Base-by-base conservation (phyloP, 2,329 filamentous ascomycete genomes). In the Lasiodiplodia hormozganensis region DNA sequence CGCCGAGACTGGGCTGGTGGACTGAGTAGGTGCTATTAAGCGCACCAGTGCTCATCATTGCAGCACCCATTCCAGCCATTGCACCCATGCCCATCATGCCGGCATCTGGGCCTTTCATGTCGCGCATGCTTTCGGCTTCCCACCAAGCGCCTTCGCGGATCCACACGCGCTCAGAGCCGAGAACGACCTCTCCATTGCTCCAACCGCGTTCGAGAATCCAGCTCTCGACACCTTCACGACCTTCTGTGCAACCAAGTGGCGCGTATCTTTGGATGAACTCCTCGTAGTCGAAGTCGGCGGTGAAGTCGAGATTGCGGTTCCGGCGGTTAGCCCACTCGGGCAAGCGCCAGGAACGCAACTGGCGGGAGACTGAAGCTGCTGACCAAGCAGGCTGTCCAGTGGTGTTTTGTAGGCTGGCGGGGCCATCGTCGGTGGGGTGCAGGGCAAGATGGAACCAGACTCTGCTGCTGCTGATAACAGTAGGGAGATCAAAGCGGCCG, bases 251-350 rank as follows among this genome's bases (percentile, higher is more conserved):
- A 16, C 96, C 96, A 0, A 99, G 86, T 6, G 88, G 84, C 5
- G 89, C 85, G 77, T 97, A 99, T 54, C 96, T 89, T 73, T 90
- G 89, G 23, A 90, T 87, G 74, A 99, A 98, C 78, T 99, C 96
- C 18, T 97, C 93, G 5, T 94, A 84, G 74, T 99, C 96, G 73
- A 98, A 99, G 76, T 99, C 96, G 1, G 94, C 93, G 0, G 96
- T 99, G 79, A 97, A 99, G 77, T 99, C 96, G 2, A 98, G 88
- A 74, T 91, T 89, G 77, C 93, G 93, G 78, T 94, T 96, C 62
- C 96, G 89, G 68, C 95, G 90, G 77, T 98, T 99, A 1, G 94
- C 93, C 96, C 96, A 99, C 79, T 99, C 96, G 0, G 96, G 92
- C 18, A 99, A 84, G 74, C 96, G 89, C 95, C 96, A 99, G 2